Conservation (phyloP, 1,139 yeast species). For the Zygotorulaspora mrakii region DNA sequence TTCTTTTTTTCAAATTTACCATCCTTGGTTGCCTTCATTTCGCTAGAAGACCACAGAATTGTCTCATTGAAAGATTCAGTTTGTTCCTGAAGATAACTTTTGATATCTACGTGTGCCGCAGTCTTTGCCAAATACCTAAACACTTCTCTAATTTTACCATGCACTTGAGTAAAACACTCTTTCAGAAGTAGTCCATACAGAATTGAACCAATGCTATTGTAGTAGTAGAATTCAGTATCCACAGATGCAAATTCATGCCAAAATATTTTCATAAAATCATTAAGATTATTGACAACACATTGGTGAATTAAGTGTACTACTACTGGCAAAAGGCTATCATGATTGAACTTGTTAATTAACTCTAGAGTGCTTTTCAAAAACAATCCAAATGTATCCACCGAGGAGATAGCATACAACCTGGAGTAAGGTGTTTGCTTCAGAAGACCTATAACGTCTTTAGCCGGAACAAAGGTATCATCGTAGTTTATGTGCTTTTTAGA, state of each 20-base stretch:
- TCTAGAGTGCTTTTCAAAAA: constrained; percentile 50
- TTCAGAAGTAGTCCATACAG: constrained; percentile 45
- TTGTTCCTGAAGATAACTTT: constrained; percentile 36
- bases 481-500: constrained; percentile 39
- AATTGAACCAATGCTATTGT: constrained; percentile 44
- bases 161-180: constrained; percentile 44
- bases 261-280: constrained; percentile 30
- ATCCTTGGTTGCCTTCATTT: constrained; percentile 18
- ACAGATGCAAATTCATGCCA: constrained; percentile 39
- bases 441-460: constrained; percentile 38
- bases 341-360: constrained; percentile 42
- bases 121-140: constrained; percentile 40
- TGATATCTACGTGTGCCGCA: constrained; percentile 34
- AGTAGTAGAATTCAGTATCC: constrained; percentile 41
- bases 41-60: constrained; percentile 26
- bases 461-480: constrained; percentile 50
- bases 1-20: constrained; percentile 58
- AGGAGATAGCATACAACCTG: constrained; percentile 46
- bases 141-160: constrained; percentile 53
- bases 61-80: constrained; percentile 35
- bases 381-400: constrained; percentile 49
- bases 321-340: constrained; percentile 57
- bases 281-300: constrained; percentile 39
- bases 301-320: constrained; percentile 68
- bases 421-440: constrained; percentile 41